Percentiles rank a stretch among this genome's conserved stretches.
phyloP scores from a whole-genome alignment of 192 early-diverging fungal species.

The Coemansia interrupta region DNA sequence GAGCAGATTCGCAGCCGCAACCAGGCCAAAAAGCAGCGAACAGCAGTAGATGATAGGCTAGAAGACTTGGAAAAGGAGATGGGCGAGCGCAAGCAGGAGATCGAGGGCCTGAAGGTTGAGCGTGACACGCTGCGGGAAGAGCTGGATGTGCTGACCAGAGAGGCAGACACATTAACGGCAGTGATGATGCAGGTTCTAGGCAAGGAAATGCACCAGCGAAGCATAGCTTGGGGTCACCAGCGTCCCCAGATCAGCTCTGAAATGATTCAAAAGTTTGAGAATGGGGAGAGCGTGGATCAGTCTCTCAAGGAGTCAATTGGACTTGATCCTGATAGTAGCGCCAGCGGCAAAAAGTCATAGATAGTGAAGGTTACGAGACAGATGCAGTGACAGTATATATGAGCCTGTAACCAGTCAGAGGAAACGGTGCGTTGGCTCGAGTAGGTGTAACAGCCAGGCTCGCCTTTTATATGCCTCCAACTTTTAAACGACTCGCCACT shows the following conservation, averaged over 20 bases:
- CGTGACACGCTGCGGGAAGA: slow-evolving; percentile 21
- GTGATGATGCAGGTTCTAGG: slow-evolving; percentile 44
- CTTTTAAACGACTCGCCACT: no score
- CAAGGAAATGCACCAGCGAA: slow-evolving; percentile 22
- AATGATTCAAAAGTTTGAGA: slow-evolving; percentile 27
- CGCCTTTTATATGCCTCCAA: no score
- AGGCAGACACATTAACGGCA: slow-evolving; percentile 20
- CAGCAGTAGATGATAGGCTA: slow-evolving; percentile 50
- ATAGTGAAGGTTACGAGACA: no score
- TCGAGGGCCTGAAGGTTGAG: slow-evolving; percentile 34
- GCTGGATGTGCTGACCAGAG: slow-evolving; percentile 20
- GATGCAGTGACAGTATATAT: no score
- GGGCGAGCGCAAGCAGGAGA: slow-evolving; percentile 33
- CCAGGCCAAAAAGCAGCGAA: slow-evolving; percentile 31
- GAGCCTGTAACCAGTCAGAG: no score
- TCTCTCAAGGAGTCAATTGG: neutral
- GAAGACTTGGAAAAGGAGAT: slow-evolving; percentile 55
- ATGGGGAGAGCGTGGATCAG: slow-evolving; percentile 18
- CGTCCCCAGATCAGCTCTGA: slow-evolving; percentile 24
- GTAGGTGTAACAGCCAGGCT: no score
- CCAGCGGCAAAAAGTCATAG: no score
- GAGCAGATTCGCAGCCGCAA: slow-evolving; percentile 64
- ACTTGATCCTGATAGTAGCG: no score
- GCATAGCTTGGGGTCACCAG: slow-evolving; percentile 22
- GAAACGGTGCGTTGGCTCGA: no score